Evolutionary conservation across 2,329 filamentous ascomycete species (phyloP), one percentile per base, ranked within the genome.

Genomic region (Pseudogymnoascus sp.): DNA sequence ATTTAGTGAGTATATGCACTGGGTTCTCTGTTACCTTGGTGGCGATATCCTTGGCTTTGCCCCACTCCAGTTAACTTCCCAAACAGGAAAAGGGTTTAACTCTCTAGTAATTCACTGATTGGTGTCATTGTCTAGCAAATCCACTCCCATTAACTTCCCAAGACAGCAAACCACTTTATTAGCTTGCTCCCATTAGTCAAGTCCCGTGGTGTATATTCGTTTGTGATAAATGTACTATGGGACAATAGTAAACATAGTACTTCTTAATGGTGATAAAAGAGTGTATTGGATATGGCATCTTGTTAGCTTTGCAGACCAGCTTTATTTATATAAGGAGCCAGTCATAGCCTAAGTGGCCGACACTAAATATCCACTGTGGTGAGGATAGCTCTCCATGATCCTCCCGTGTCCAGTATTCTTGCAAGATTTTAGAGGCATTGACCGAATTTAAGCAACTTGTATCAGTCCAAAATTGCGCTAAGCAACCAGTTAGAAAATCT

Each of bases 401-500:
- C 42, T 47, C 42, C 11, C 21, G 42, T 65, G 23, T 70, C 66
- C 31, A 71, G 61, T 15, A 71, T 35, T 2, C 62, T 47, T 4
- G 64, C 61, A 17, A 66, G 65, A 15, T 68, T 67, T 13, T 65
- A 62, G 38, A 71, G 19, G 42, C 42, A 47, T 47, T 47, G n/a
- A 21, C 59, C 21, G 19, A 15, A 40, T 61, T 35, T 2, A 57
- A 60, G 57, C 74, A 76, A 23, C 9, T 47, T 26, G 42, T 47
- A 15, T 47, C 42, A 3, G 42, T 4, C 42, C 42, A 47, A 26
- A 47, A 47, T 47, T 47, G 42, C 42, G 4, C 42, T 3, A 47
- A 47, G 21, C 42, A 47, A n/a, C 19, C 13, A 15, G 11, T 15
- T 47, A 47, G 11, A 59, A 72, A 76, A 26, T 68, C 63, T 1